These are phyloP conservation scores for Chlorophyllum brunneum DNA, from an alignment of 768 basidiomycete genomes.

Conservation along the genomic window DNA sequence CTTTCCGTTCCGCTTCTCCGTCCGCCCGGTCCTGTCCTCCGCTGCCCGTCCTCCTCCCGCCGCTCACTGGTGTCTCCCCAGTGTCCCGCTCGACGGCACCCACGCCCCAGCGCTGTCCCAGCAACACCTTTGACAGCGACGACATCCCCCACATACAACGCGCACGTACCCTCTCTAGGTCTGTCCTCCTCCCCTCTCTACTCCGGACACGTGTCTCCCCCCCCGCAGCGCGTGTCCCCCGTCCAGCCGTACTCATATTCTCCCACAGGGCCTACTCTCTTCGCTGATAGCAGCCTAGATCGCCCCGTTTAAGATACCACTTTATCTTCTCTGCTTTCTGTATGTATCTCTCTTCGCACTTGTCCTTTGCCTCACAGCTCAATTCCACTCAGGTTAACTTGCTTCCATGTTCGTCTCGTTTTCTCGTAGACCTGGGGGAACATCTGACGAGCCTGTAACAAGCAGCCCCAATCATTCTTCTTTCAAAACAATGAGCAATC, in stretches of 20 bases:
- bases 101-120: conserved; percentile 1
- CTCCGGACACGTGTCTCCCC: conserved; percentile 9
- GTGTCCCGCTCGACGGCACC: neutral
- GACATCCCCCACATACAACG: neutral
- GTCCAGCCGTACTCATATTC: neutral
- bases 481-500: conserved; percentile 12
- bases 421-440: neutral
- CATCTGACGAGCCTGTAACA: neutral
- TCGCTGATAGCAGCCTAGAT: neutral
- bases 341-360: neutral
- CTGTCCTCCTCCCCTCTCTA: neutral
- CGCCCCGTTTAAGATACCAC: neutral
- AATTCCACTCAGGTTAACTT: neutral
- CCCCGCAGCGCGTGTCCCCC: conserved; percentile 9
- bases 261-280: neutral
- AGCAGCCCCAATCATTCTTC: neutral
- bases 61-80: neutral
- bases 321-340: neutral
- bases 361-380: neutral
- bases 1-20: conserved; percentile 9
- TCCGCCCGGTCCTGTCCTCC: conserved; percentile 3
- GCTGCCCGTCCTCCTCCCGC: neutral
- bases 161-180: conserved; percentile 1
- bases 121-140: neutral
- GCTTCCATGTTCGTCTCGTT: neutral